Base-by-base conservation (phyloP, 2,329 filamentous ascomycete genomes). In the Didymella pomorum region DNA sequence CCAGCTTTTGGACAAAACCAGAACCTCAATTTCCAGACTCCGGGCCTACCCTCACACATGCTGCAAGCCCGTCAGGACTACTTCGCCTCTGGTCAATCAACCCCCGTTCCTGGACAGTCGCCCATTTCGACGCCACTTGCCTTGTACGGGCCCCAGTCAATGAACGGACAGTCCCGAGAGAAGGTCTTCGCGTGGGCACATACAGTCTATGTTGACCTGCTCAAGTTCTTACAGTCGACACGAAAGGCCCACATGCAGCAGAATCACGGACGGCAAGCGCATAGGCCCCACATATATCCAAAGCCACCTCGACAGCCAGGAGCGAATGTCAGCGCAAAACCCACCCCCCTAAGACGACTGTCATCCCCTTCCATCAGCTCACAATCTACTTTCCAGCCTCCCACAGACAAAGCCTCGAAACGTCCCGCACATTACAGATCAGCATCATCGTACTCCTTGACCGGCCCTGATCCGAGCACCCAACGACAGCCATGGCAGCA, bases 211-310 rank as follows among this genome's bases (percentile, higher is more conserved):
- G 75, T 81, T 41, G 80, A 83, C 52, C 74, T 82, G 16, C 73
- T 83, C 43, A 80, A 74, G 42, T 82, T 77, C 65, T 74, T 83
- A 6, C 80, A 83, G 57, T 78, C 79, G 25, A 80, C 78, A 4
- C 71, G 79, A 18, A 80, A 79, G 47, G 68, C 73, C 26, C 76
- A 74, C 56, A 69, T 76, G 26, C 74, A 78, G 10, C 58, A 82
- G 55, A 67, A 72, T 9, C 78, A 80, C 53, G 78, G 77, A 23
- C 76, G 79, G 21, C 79, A 80, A 37, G 61, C 79, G 23, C 67
- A 79, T 42, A 83, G 85, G 65, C 85, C 85, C 3, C 83, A 80
- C 58, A 87, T 88, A 49, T 88, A 85, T 56, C 86, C 86, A 0
- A 86, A 84, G 65, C 86, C 86, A 28, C 86, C 86, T 18, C 82